phyloP scores from a whole-genome alignment of 1,284 basidiomycete genomes.

The Sphaerobolus stellatus region DNA sequence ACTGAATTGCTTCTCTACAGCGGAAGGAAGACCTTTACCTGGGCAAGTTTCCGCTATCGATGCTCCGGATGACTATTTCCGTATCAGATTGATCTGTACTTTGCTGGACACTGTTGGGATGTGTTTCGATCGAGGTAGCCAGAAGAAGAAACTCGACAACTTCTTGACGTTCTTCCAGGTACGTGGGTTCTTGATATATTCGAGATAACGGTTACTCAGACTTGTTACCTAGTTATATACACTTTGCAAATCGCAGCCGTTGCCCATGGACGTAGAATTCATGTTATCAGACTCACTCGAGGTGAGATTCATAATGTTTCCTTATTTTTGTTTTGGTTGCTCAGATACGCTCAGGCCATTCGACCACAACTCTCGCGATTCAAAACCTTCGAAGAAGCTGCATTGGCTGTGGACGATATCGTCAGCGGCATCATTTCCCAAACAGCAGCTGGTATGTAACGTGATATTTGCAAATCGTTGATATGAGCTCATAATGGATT shows the following conservation, averaged over 20 bases:
- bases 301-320: slow-evolving; percentile 40
- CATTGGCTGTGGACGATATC: slow-evolving; percentile 85
- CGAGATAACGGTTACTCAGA: slow-evolving; percentile 12
- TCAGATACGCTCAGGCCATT: slow-evolving; percentile 54
- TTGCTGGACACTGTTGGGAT: slow-evolving; percentile 96
- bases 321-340: slow-evolving; percentile 4
- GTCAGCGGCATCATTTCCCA: slow-evolving; percentile 62
- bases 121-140: slow-evolving; percentile 92
- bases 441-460: slow-evolving; percentile 48
- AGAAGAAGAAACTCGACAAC: slow-evolving; percentile 89
- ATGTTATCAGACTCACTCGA: slow-evolving; percentile 94
- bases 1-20: slow-evolving; percentile 40
- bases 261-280: slow-evolving; percentile 97
- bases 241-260: slow-evolving; percentile 72
- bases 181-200: slow-evolving; percentile 18
- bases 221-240: slow-evolving; percentile 71
- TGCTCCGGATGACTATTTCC: slow-evolving; percentile 95
- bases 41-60: slow-evolving; percentile 77
- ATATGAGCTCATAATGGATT: slow-evolving; percentile 8
- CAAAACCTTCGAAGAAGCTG: slow-evolving; percentile 83
- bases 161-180: slow-evolving; percentile 95
- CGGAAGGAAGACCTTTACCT: slow-evolving; percentile 87
- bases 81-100: slow-evolving; percentile 87
- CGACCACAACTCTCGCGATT: slow-evolving; percentile 71
- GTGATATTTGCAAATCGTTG: slow-evolving; percentile 1